phyloP scores from a whole-genome alignment of 225 moss, liverwort and hornwort species.

The Sphagnum tenellum region DNA sequence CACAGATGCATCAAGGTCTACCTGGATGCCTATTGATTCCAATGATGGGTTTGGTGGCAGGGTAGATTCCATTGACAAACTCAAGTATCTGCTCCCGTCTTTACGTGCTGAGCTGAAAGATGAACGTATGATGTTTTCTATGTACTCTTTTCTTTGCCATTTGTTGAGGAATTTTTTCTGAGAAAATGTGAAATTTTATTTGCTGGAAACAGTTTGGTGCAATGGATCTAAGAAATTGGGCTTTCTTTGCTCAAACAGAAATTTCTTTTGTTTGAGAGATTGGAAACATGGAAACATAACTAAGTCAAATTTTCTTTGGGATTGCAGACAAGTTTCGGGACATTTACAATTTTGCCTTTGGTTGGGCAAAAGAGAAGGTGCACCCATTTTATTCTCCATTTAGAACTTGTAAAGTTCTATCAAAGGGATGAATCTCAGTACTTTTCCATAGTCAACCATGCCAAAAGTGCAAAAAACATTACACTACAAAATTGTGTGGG shows the following conservation, averaged over 20 bases:
- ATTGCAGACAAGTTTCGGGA: constrained; percentile 88
- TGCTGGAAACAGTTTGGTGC: too few species aligned
- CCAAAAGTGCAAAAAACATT: too few species aligned
- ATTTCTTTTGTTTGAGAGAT: not conserved
- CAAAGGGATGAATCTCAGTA: too few species aligned
- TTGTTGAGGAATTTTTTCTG: not conserved
- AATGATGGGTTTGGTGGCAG: constrained; percentile 17
- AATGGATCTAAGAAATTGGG: too few species aligned
- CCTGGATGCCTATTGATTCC: too few species aligned
- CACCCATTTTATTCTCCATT: not conserved
- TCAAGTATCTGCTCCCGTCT: constrained; percentile 69
- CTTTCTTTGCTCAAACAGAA: too few species aligned
- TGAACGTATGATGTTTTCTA: constrained; percentile 40
- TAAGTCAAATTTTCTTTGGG: not conserved
- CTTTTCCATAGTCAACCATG: too few species aligned
- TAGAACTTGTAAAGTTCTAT: too few species aligned
- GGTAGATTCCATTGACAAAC: constrained; percentile 83
- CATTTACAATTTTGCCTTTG: constrained; percentile 84
- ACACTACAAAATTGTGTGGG: too few species aligned
- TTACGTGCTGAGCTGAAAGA: constrained; percentile 84
- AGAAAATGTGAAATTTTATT: too few species aligned
- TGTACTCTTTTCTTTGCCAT: constrained; percentile 1
- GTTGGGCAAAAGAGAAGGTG: constrained; percentile 95
- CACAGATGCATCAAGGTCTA: too few species aligned
- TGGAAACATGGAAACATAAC: not conserved